Conservation (phyloP, 2,329 filamentous ascomycete species). For the Clonostachys rosea region DNA sequence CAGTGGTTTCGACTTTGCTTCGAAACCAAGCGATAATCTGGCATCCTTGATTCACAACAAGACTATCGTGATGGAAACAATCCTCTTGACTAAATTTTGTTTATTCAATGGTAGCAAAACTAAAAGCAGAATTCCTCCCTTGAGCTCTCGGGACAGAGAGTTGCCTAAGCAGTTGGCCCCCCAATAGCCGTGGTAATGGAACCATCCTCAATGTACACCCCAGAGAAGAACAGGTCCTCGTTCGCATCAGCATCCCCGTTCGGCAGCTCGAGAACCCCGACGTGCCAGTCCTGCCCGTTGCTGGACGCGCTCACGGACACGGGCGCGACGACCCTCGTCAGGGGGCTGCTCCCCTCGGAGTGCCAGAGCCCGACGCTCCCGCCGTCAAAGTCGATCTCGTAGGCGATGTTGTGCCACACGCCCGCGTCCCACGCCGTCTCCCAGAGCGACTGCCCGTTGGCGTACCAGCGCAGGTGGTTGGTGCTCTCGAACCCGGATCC, state of each 20-base stretch:
- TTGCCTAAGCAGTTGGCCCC: neutral
- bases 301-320: conserved; percentile 56
- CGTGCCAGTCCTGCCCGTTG: conserved; percentile 69
- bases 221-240: conserved; percentile 70
- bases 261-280: conserved; percentile 64
- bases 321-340: conserved; percentile 55
- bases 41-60: no score
- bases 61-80: no score
- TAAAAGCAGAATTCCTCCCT: neutral
- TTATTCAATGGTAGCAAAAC: neutral
- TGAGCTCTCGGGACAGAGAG: neutral
- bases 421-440: conserved; percentile 54
- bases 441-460: conserved; percentile 57
- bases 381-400: conserved; percentile 64
- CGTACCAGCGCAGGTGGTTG: conserved; percentile 59
- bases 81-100: no score
- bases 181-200: conserved; percentile 21
- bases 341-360: conserved; percentile 53
- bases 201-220: conserved; percentile 60
- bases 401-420: conserved; percentile 73
- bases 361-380: conserved; percentile 66
- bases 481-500: conserved; percentile 38
- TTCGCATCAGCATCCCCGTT: conserved; percentile 43
- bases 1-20: no score
- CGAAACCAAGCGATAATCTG: no score